phyloP scores from a whole-genome alignment of 1,284 basidiomycete genomes.

The Heterobasidion irregulare region DNA sequence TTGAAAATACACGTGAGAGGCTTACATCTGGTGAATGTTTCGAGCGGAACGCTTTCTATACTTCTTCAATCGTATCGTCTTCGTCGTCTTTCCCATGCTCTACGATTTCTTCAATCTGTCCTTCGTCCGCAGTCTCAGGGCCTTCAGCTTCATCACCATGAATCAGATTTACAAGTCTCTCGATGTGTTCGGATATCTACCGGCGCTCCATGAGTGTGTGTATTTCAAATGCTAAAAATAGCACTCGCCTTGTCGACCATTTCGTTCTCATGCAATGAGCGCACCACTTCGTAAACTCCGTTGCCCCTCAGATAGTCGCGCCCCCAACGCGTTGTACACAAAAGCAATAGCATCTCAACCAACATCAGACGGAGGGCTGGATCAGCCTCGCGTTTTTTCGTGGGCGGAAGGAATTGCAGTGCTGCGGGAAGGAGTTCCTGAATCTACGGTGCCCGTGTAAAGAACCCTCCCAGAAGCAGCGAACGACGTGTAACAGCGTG shows the following conservation, averaged over 20 bases:
- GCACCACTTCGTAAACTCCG: constrained; percentile 85
- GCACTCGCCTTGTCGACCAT: constrained; percentile 63
- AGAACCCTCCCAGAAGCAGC: constrained; percentile 1
- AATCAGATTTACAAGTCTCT: constrained; percentile 67
- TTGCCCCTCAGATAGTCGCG: constrained; percentile 74
- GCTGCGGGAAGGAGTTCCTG: constrained; percentile 82
- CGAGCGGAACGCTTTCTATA: constrained; percentile 21
- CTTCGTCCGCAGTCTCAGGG: constrained; percentile 33
- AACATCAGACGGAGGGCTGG: constrained; percentile 75
- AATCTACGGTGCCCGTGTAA: constrained; percentile 41
- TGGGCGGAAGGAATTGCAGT: constrained; percentile 83
- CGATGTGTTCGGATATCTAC: constrained; percentile 49
- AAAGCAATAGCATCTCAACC: constrained; percentile 82
- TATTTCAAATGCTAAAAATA: not conserved
- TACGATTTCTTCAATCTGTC: constrained; percentile 13
- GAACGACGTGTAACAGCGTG: constrained; percentile 8
- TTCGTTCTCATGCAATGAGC: constrained; percentile 78
- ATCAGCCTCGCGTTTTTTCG: constrained; percentile 83
- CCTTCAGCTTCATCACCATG: constrained; percentile 70
- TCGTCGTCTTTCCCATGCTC: constrained; percentile 28
- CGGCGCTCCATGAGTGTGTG: not conserved
- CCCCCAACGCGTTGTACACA: constrained; percentile 86
- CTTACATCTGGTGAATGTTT: not conserved
- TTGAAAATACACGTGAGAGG: not conserved
- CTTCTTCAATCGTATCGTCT: constrained; percentile 50